phyloP scores from a whole-genome alignment of 495 filamentous ascomycete genomes.

The Daldinia bambusicola region DNA sequence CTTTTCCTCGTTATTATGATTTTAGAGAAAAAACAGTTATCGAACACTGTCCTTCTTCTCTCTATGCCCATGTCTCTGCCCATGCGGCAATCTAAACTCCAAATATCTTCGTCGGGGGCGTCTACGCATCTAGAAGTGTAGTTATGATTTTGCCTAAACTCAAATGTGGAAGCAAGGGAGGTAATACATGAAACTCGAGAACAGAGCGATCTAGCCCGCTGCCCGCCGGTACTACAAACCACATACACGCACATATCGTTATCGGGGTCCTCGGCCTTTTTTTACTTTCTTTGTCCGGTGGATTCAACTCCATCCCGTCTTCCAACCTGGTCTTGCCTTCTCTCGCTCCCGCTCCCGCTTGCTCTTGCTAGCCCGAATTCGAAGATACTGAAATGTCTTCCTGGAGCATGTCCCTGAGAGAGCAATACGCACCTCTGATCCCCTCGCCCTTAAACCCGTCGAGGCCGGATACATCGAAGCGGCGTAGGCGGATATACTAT shows the following conservation, averaged over 20 bases:
- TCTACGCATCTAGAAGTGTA: background rate
- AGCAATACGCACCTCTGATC: slow-evolving; percentile 23
- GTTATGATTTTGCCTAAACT: background rate
- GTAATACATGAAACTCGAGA: slow-evolving; percentile 25
- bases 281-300: slow-evolving; percentile 4
- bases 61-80: background rate
- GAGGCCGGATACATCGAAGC: slow-evolving; percentile 24
- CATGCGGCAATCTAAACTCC: background rate
- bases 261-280: background rate
- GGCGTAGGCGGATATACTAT: slow-evolving; percentile 6
- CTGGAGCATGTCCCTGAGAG: slow-evolving; percentile 19
- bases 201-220: slow-evolving; percentile 20
- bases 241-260: background rate
- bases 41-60: background rate
- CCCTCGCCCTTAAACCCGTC: slow-evolving; percentile 37
- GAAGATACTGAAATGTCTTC: slow-evolving; percentile 23
- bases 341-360: background rate
- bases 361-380: background rate
- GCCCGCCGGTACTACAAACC: slow-evolving; percentile 7
- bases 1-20: background rate
- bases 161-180: slow-evolving; percentile 25
- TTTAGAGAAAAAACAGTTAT: background rate
- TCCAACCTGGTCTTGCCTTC: background rate
- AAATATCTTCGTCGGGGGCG: slow-evolving; percentile 1
- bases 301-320: background rate